Percentiles rank a stretch among this genome's conserved stretches.
Conservation (phyloP, 2,329 filamentous ascomycete genomes). For the Colletotrichum noveboracense region DNA sequence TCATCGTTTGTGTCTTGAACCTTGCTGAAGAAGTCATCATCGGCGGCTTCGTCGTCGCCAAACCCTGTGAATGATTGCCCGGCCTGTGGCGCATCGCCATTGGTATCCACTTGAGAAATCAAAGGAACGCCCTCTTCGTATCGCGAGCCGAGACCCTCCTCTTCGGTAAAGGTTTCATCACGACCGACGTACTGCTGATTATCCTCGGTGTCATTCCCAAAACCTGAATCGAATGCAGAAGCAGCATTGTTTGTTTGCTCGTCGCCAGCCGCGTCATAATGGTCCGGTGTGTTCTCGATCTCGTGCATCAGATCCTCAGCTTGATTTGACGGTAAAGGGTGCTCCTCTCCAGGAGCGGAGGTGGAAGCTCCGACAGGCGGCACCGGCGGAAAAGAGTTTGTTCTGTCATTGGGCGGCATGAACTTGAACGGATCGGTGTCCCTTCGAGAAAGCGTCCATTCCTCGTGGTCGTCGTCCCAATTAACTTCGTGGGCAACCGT, state of each 20-base stretch:
- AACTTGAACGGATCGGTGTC: conserved; percentile 65
- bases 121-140: conserved; percentile 75
- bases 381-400: conserved; percentile 68
- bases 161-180: conserved; percentile 43
- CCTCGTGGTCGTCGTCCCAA: conserved; percentile 64
- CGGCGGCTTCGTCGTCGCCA: conserved; percentile 50
- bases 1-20: conserved; percentile 40
- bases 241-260: background rate
- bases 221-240: conserved; percentile 26
- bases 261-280: conserved; percentile 44
- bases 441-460: conserved; percentile 58
- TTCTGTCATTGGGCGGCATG: conserved; percentile 61
- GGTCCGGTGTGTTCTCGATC: conserved; percentile 50
- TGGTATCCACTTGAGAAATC: conserved; percentile 45
- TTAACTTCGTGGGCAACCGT: conserved; percentile 68
- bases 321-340: conserved; percentile 53
- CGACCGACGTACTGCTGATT: conserved; percentile 46
- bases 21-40: conserved; percentile 68
- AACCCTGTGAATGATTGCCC: conserved; percentile 31
- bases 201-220: conserved; percentile 9
- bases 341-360: conserved; percentile 28
- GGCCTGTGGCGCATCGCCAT: conserved; percentile 27
- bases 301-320: conserved; percentile 59
- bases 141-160: conserved; percentile 58
- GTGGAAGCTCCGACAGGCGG: conserved; percentile 39